Conservation (phyloP, 192 early-diverging fungal genomes). For the Linderina pennispora region DNA sequence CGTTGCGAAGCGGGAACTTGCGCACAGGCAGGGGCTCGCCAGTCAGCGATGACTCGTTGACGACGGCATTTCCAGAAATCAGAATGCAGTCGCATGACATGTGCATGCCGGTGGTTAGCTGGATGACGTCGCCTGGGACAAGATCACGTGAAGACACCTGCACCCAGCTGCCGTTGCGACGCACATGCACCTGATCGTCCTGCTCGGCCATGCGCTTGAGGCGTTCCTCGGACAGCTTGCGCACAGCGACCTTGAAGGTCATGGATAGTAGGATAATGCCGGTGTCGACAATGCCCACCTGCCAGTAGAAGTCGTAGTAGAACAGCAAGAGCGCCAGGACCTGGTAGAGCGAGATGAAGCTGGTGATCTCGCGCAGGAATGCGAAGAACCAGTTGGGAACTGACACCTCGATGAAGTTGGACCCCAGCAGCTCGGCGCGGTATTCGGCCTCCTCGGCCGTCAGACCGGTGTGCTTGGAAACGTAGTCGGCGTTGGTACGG, state of each 20-base stretch:
- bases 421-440: slow-evolving; percentile 56
- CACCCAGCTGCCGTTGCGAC: slow-evolving; percentile 54
- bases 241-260: slow-evolving; percentile 48
- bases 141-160: slow-evolving; percentile 47
- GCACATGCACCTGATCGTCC: slow-evolving; percentile 41
- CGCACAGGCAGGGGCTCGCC: slow-evolving; percentile 66
- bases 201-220: slow-evolving; percentile 60
- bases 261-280: slow-evolving; percentile 49
- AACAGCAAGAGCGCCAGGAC: slow-evolving; percentile 48
- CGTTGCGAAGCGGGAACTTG: slow-evolving; percentile 56
- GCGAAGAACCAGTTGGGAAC: slow-evolving; percentile 53
- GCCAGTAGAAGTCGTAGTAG: slow-evolving; percentile 51
- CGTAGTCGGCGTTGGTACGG: slow-evolving; percentile 36
- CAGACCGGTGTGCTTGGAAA: slow-evolving; percentile 43
- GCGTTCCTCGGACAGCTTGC: slow-evolving; percentile 47
- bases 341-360: slow-evolving; percentile 57
- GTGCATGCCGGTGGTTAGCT: slow-evolving; percentile 45
- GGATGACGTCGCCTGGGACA: slow-evolving; percentile 70
- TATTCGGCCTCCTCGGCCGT: slow-evolving; percentile 43
- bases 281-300: slow-evolving; percentile 51
- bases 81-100: slow-evolving; percentile 49
- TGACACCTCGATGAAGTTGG: slow-evolving; percentile 63
- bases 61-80: slow-evolving; percentile 53
- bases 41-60: slow-evolving; percentile 63
- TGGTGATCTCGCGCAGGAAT: slow-evolving; percentile 51